A percentile compares a stretch with the other conserved stretches of the same genome.
phyloP scores from a whole-genome alignment of 331 rosid genomes.

The Prunus yedoensis region DNA sequence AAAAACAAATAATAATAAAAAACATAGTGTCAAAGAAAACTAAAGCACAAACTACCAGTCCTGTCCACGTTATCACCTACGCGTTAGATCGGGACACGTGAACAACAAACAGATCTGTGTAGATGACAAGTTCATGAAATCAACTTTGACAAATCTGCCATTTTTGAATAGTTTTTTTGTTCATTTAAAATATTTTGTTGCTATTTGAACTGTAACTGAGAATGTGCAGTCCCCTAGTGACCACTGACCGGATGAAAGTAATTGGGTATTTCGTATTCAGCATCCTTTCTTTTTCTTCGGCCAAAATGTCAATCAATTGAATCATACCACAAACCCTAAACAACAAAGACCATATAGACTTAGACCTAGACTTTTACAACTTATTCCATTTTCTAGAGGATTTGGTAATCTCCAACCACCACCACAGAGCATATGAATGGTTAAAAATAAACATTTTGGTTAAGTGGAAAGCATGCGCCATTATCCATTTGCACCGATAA shows the following conservation, averaged over 20 bases:
- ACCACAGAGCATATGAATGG: too few relatives aligned
- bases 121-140: not conserved
- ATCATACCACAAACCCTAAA: not conserved
- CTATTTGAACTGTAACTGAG: not conserved
- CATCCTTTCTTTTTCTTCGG: not conserved
- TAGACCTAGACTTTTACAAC: too few relatives aligned
- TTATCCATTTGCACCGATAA: too few relatives aligned
- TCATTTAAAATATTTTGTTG: too few relatives aligned
- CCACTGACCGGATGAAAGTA: not conserved
- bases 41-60: not conserved
- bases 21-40: too few relatives aligned
- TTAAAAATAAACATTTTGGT: too few relatives aligned
- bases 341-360: too few relatives aligned
- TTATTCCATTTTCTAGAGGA: too few relatives aligned
- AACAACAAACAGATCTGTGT: not conserved
- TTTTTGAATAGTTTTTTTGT: not conserved
- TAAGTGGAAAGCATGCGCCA: too few relatives aligned
- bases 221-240: not conserved
- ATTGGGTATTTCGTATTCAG: not conserved
- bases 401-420: too few relatives aligned
- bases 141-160: not conserved
- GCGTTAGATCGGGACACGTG: constrained; percentile 4
- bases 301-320: not conserved
- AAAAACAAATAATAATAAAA: too few relatives aligned
- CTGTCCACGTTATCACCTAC: not conserved